Evolutionary conservation across 2,329 filamentous ascomycete genomes (phyloP), one percentile per base, ranked within the genome.

Genomic region (Aspergillus sergii): DNA sequence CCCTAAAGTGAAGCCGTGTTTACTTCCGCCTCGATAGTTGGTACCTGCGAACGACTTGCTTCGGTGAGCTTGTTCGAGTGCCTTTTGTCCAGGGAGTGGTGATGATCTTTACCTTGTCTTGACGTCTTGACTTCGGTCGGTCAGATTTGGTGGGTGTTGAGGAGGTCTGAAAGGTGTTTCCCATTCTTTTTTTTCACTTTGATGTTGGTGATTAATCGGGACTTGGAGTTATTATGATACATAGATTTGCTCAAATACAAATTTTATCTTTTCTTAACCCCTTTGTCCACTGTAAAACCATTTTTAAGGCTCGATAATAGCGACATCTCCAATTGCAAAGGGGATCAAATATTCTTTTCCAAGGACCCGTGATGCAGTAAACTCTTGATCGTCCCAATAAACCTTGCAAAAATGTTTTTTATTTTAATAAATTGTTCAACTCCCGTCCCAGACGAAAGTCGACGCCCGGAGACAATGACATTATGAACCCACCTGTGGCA

Each of bases 41-140:
- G 59, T 63, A 45, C 61, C 66, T 64, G 68, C 68, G 68, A 74
- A 64, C 59, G 61, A 71, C 70, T 68, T 69, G 71, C 71, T 78
- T 78, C 78, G 85, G 59, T 23, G 34, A 39, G 51, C 14, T 55
- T 55, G 66, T 60, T 62, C 67, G 66, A 64, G 65, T 61, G 68
- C 68, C 57, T 89, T 89, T 66, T 2, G 75, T 91, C 91, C 88
- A 94, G 90, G 90, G 87, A 89, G 90, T 89, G 90, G 89, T 93
- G 91, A 95, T 95, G 93, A 96, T 95, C 92, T 95, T 91, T 85
- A 89, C 91, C 91, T 90, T 82, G 84, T 84, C 77, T 75, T 75
- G 82, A 79, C 82, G 85, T 89, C 86, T 86, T 87, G 89, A 88
- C 88, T 89, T 93, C 83, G 91, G 91, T 89, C 90, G 86, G 86